Evolutionary conservation across 2,329 filamentous ascomycete species (phyloP), one percentile per base, ranked within the genome.

Genomic region (Dryadomyces quercivorus): DNA sequence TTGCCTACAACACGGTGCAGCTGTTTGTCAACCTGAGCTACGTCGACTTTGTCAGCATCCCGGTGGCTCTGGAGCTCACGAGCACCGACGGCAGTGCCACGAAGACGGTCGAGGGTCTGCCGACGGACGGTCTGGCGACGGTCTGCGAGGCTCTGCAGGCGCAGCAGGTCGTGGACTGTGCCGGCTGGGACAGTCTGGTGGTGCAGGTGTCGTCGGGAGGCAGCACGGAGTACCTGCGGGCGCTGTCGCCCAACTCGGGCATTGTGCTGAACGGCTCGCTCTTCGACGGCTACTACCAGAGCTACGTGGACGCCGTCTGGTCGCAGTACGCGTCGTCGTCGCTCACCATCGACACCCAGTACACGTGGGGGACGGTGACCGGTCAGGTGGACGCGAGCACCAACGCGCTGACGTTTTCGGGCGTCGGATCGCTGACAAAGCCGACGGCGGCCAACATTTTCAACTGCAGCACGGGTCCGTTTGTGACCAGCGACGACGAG

Each of bases 21-120:
- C 68, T 86, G 5, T 87, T 80, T 63, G 81, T 78, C 61, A 86
- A 86, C 61, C 82, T 91, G 61, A 81, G 75, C 58, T 84, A 85
- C 64, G 87, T 91, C 53, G 86, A 91, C 70, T 91, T 91, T 67
- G 77, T 89, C 58, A 72, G 72, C 61, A 65, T 85, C 60, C 82
- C 84, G n/a, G 75, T 85, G 52, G 75, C 78, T 1, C 72, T 84
- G 59, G 64, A 67, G 57, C 73, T 84, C 48, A 67, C 68, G 54
- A 76, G 74, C 57, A 70, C 70, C 20, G 64, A 67, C 47, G 77
- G 75, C 47, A 59, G 60, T 12, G 59, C 59, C 16, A 63, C 69
- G 18, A 72, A 73, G 58, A 67, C 63, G 16, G 78, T 81, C 10
- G 64, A 66, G n/a, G 78, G 78, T 22, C 66, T 80, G 58, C 71